Base-by-base conservation (phyloP, 2,329 filamentous ascomycete genomes). In the Calonectria hawksworthii region DNA sequence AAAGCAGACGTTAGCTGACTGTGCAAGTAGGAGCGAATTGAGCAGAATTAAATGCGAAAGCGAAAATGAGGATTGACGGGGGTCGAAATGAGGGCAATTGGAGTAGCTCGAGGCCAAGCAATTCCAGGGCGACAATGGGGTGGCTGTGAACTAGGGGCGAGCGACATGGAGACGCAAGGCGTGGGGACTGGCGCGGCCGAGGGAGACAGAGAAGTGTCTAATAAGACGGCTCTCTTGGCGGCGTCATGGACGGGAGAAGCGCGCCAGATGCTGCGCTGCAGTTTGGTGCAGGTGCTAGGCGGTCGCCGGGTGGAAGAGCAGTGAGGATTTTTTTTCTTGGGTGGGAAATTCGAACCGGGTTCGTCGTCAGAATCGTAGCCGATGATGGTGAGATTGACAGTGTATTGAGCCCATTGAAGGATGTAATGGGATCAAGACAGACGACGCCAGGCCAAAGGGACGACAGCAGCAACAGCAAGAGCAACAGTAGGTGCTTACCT, bases 401-500 rank as follows among this genome's bases (percentile, higher is more conserved):
- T 30, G 63, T 23, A 52, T 41, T 61, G 28, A 23, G 30, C 67
- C 63, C 26, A 73, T 61, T 67, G 68, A 16, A 28, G 52, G 18
- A 52, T 16, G 28, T 7, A 16, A 34, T 18, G 47, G 64, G 56
- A 23, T 1, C 32, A 63, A 36, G 38, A n/a, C 30, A 68, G 34
- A 69, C 36, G 56, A 61, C n/a, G 56, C 56, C 52, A 14, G 52
- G 21, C 16, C 28, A 21, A 56, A 9, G n/a, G 36, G 21, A 70
- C 34, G 70, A 52, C 51, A 61, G 30, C 21, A 61, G 50, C 23
- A 68, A 51, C 59, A 76, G 64, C 68, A 65, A 32, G 23, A 75
- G 59, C 71, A 30, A 63, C 32, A 52, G 63, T 65, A 65, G 41
- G n/a, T 44, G 63, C 79, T 73, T 79, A 81, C 80, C 78, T 82